Evolutionary conservation across 495 filamentous ascomycete genomes (phyloP).

Genomic region (Collariella sp.): DNA sequence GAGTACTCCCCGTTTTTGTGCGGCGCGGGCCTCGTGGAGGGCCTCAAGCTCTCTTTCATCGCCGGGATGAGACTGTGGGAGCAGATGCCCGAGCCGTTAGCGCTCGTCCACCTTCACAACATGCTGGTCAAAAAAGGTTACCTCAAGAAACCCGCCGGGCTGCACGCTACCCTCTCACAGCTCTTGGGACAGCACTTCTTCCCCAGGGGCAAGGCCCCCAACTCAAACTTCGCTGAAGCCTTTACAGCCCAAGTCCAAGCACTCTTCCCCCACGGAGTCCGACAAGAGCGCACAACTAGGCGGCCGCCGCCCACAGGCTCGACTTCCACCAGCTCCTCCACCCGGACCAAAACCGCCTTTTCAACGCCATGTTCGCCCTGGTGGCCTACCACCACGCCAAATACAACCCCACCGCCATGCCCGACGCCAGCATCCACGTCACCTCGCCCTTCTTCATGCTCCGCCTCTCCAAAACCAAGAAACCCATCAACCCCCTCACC

Average conservation of each 20-base stretch:
- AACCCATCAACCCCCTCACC: constrained; percentile 20
- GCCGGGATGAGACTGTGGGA: constrained; percentile 29
- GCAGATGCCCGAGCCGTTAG: constrained; percentile 16
- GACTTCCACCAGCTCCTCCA: constrained; percentile 4
- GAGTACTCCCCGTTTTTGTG: constrained; percentile 45
- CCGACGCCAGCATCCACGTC: constrained; percentile 22
- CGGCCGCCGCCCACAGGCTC: not conserved
- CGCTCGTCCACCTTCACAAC: constrained; percentile 35
- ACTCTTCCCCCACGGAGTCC: too few relatives aligned
- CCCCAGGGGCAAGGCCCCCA: constrained; percentile 24
- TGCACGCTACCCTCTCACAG: constrained; percentile 1
- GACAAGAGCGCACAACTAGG: not conserved
- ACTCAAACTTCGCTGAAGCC: constrained; percentile 21
- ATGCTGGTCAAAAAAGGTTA: constrained; percentile 36
- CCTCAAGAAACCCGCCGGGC: constrained; percentile 21
- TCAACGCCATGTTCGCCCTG: constrained; percentile 25
- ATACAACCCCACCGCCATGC: constrained; percentile 26
- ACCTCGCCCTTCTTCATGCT: constrained; percentile 13
- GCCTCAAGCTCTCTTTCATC: constrained; percentile 28
- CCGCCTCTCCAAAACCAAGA: constrained; percentile 24
- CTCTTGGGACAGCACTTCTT: constrained; percentile 20
- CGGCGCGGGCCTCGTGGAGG: constrained; percentile 37
- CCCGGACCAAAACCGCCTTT: constrained; percentile 19
- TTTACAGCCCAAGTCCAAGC: not conserved
- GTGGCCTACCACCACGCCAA: constrained; percentile 17